Percentiles rank a stretch among this genome's conserved stretches.
phyloP scores from a whole-genome alignment of 805 yeast species.

The Candida coquimbonensis region DNA sequence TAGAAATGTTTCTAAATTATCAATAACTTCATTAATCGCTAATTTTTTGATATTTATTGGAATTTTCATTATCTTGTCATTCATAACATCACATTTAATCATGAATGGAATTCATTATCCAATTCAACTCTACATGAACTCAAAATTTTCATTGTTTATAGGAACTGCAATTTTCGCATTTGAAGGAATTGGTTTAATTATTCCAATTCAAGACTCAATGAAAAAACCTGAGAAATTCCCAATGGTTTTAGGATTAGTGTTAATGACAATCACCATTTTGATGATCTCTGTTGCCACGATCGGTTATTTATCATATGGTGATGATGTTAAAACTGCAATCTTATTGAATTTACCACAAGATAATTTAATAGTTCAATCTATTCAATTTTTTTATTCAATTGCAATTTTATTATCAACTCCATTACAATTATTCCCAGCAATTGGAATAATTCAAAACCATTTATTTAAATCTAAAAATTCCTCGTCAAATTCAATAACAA shows the following conservation, averaged over 20 bases:
- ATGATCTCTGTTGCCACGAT: slow-evolving; percentile 59
- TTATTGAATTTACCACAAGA: slow-evolving; percentile 66
- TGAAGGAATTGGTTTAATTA: slow-evolving; percentile 77
- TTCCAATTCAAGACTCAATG: slow-evolving; percentile 82
- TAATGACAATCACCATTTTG: slow-evolving; percentile 52
- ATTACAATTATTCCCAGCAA: slow-evolving; percentile 74
- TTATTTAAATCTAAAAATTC: slow-evolving; percentile 29
- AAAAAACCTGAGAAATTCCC: slow-evolving; percentile 68
- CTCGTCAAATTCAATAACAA: too few species aligned
- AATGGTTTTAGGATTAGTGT: slow-evolving; percentile 51
- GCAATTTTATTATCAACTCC: slow-evolving; percentile 48
- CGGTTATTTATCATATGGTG: slow-evolving; percentile 69
- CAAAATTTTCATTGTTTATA: slow-evolving; percentile 61
- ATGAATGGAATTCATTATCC: slow-evolving; percentile 40
- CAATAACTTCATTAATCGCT: slow-evolving; percentile 65
- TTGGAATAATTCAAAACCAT: slow-evolving; percentile 61
- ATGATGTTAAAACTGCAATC: slow-evolving; percentile 57
- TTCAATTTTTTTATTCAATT: slow-evolving; percentile 64
- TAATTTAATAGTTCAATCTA: slow-evolving; percentile 51
- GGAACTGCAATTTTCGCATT: slow-evolving; percentile 87
- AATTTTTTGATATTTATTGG: slow-evolving; percentile 65
- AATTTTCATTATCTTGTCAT: slow-evolving; percentile 54
- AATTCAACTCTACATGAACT: slow-evolving; percentile 44
- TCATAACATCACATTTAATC: slow-evolving; percentile 40
- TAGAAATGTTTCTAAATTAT: slow-evolving; percentile 69